These are phyloP conservation scores for Alternaria solani DNA, from an alignment of 2,329 filamentous ascomycete species.

Conservation along the genomic window DNA sequence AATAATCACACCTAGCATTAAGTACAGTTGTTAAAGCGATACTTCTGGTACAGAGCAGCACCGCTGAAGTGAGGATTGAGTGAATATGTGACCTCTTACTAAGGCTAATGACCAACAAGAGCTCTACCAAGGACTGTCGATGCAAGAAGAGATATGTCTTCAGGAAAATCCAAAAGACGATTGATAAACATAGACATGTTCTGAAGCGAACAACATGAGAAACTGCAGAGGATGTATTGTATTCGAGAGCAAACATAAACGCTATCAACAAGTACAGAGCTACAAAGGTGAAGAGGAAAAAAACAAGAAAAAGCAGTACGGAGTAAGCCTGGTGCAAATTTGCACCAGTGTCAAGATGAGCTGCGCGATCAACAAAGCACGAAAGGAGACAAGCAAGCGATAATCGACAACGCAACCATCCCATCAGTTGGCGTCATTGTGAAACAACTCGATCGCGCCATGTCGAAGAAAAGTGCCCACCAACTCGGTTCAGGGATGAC, in stretches of 20 bases:
- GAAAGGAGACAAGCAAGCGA: neutral
- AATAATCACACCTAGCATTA: neutral
- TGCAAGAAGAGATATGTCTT: neutral
- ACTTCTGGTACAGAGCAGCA: neutral
- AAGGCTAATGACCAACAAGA: neutral
- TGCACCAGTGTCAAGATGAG: neutral
- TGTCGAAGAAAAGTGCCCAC: neutral
- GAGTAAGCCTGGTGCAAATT: neutral
- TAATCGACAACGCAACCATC: neutral
- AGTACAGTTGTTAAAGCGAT: neutral
- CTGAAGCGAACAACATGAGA: neutral
- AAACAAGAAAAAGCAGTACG: neutral
- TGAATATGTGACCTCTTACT: neutral
- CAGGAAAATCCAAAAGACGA: neutral
- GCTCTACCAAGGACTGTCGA: neutral
- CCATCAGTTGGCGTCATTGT: neutral
- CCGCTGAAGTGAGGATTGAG: neutral
- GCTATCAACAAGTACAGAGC: neutral
- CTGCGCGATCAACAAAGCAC: neutral
- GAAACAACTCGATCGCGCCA: too few relatives aligned
- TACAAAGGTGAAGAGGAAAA: neutral
- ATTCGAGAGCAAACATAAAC: neutral
- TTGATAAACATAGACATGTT: neutral
- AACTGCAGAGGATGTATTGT: neutral
- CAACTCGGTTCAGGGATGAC: neutral